Percentiles rank a stretch among this genome's conserved stretches.
phyloP scores from a whole-genome alignment of 129 eudicot species.

The Escallonia rubra region DNA sequence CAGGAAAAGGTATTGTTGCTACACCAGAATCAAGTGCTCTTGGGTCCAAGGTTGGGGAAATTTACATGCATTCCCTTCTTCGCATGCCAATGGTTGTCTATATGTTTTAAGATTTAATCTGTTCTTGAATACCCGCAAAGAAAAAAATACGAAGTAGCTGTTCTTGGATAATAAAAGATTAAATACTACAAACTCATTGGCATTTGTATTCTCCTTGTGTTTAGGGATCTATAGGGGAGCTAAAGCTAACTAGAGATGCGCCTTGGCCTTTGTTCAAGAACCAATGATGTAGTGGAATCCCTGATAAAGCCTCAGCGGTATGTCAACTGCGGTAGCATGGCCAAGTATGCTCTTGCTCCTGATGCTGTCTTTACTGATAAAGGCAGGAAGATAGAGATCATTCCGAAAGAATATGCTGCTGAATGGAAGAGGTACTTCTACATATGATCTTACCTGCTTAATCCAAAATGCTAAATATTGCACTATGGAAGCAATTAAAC shows the following conservation, averaged over 20 bases:
- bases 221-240: slow-evolving; percentile 80
- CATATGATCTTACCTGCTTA: background rate
- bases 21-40: background rate
- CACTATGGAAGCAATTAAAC: no score
- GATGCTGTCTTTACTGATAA: slow-evolving; percentile 66
- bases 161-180: no score
- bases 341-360: slow-evolving; percentile 84
- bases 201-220: slow-evolving; percentile 4
- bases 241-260: slow-evolving; percentile 90
- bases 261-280: slow-evolving; percentile 89
- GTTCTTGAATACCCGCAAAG: no score
- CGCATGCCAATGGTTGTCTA: no score
- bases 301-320: slow-evolving; percentile 98
- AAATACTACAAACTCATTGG: background rate
- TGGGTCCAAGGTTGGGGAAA: background rate
- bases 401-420: slow-evolving; percentile 84
- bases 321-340: slow-evolving; percentile 70
- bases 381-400: slow-evolving; percentile 60
- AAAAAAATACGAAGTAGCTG: no score
- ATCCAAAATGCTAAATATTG: background rate
- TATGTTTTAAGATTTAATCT: no score
- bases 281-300: slow-evolving; percentile 88
- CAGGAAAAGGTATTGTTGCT: slow-evolving; percentile 49
- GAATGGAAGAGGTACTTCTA: slow-evolving; percentile 80
- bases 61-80: background rate